Evolutionary conservation across 1,284 basidiomycete genomes (phyloP).

Genomic region (Heterobasidion irregulare): DNA sequence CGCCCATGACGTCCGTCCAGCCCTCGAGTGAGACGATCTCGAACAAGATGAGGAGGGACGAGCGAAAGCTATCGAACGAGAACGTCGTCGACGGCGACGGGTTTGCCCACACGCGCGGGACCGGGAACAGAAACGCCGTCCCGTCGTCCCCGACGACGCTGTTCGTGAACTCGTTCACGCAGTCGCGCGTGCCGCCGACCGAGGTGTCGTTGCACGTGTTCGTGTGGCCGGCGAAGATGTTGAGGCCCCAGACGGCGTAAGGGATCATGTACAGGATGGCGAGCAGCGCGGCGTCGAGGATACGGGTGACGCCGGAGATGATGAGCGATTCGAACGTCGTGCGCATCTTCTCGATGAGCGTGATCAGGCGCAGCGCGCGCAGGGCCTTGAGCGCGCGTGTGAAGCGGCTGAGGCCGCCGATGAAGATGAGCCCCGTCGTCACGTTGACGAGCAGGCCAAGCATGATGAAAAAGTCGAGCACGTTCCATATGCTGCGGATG

Average conservation of each 20-base stretch:
- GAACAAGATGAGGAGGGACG: conserved; percentile 87
- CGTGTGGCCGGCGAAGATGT: conserved; percentile 85
- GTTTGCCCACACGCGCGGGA: conserved; percentile 86
- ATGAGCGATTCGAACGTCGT: conserved; percentile 90
- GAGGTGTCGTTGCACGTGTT: conserved; percentile 78
- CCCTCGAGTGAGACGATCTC: conserved; percentile 96
- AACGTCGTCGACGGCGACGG: conserved; percentile 81
- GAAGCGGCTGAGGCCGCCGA: conserved; percentile 76
- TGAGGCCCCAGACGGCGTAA: conserved; percentile 95
- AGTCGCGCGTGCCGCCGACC: conserved; percentile 53
- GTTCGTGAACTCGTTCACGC: conserved; percentile 71
- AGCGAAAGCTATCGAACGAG: conserved; percentile 86
- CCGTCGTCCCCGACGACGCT: conserved; percentile 35
- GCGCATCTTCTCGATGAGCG: conserved; percentile 80
- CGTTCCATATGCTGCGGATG: conserved; percentile 87
- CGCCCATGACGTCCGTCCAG: conserved; percentile 89
- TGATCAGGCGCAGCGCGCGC: conserved; percentile 85
- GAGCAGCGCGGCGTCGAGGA: conserved; percentile 88
- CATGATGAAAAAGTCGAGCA: conserved; percentile 86
- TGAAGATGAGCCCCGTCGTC: conserved; percentile 68
- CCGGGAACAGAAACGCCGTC: conserved; percentile 54
- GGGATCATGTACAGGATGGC: conserved; percentile 95
- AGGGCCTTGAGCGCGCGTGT: conserved; percentile 88
- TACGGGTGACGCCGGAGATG: conserved; percentile 80
- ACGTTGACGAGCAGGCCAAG: conserved; percentile 79